phyloP scores from a whole-genome alignment of 2,329 filamentous ascomycete species.

The Penicillium corylophilum region DNA sequence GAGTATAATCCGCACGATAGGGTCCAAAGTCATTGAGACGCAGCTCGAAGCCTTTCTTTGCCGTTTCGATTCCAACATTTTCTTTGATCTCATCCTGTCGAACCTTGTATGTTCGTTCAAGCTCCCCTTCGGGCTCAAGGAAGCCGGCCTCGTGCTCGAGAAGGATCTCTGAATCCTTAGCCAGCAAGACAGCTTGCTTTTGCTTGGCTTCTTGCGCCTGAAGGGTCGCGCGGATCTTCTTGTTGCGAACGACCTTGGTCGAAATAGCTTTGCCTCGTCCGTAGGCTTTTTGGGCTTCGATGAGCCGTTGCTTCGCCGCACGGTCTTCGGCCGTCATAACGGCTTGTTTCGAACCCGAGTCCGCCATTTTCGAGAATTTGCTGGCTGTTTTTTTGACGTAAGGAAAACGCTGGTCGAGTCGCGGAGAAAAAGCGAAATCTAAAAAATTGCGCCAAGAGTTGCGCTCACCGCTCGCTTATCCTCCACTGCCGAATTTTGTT shows the following conservation, averaged over 20 bases:
- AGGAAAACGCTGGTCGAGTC: conserved; percentile 6
- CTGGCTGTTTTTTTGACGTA: conserved; percentile 5
- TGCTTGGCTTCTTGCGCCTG: conserved; percentile 78
- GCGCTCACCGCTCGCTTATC: conserved; percentile 35
- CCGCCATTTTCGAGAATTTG: conserved; percentile 27
- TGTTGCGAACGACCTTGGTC: conserved; percentile 74
- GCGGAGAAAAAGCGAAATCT: conserved; percentile 24
- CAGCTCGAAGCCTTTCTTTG: conserved; percentile 89
- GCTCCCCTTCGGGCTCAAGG: conserved; percentile 79
- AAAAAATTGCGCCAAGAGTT: conserved; percentile 41
- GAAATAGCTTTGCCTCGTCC: conserved; percentile 78
- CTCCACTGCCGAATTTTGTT: conserved; percentile 39
- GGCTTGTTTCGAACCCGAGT: conserved; percentile 29
- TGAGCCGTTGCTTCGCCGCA: conserved; percentile 40
- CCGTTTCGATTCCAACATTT: conserved; percentile 75
- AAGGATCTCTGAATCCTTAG: conserved; percentile 93
- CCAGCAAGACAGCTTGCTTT: conserved; percentile 74
- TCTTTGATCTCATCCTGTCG: conserved; percentile 80
- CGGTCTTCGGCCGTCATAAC: conserved; percentile 35
- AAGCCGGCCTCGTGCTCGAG: conserved; percentile 84
- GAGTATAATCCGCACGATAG: conserved; percentile 83
- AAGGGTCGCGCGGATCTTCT: conserved; percentile 81
- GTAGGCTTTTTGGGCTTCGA: conserved; percentile 69
- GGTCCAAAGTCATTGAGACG: conserved; percentile 80
- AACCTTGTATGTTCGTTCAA: conserved; percentile 91